phyloP scores from a whole-genome alignment of 495 filamentous ascomycete genomes.

The Neurospora africana region DNA sequence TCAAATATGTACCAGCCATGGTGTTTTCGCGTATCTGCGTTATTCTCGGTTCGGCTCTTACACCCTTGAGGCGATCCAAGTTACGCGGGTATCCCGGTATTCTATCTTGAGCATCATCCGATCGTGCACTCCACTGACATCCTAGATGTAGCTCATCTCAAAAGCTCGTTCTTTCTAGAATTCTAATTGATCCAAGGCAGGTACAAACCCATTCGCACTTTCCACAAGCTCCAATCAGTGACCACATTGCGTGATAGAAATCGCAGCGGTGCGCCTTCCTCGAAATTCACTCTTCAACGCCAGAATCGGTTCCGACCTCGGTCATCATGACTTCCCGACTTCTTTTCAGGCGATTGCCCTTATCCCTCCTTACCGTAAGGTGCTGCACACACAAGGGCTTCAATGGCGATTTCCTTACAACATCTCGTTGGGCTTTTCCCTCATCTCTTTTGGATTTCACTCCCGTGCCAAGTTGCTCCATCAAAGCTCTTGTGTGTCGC shows the following conservation, averaged over 20 bases:
- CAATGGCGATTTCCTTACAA: background rate
- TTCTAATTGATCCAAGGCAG: background rate
- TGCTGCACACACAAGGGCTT: background rate
- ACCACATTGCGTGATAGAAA: background rate
- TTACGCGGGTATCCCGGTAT: background rate
- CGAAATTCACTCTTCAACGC: background rate
- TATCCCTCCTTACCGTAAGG: background rate
- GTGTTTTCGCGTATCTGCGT: background rate
- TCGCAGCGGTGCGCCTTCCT: background rate
- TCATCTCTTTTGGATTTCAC: background rate
- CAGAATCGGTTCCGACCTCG: background rate
- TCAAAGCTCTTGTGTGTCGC: conserved; percentile 1
- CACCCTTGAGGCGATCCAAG: background rate
- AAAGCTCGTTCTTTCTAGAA: background rate
- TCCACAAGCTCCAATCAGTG: background rate
- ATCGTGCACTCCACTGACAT: background rate
- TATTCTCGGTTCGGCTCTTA: background rate
- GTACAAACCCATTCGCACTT: background rate
- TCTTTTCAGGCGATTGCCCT: background rate
- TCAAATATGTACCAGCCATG: background rate
- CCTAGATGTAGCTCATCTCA: background rate
- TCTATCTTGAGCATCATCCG: background rate
- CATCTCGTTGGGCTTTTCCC: background rate
- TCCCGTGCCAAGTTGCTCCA: background rate
- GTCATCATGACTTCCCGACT: background rate